Evolutionary conservation across 768 basidiomycete genomes (phyloP), one percentile per base, ranked within the genome.

Genomic region (Naganishia onofrii): DNA sequence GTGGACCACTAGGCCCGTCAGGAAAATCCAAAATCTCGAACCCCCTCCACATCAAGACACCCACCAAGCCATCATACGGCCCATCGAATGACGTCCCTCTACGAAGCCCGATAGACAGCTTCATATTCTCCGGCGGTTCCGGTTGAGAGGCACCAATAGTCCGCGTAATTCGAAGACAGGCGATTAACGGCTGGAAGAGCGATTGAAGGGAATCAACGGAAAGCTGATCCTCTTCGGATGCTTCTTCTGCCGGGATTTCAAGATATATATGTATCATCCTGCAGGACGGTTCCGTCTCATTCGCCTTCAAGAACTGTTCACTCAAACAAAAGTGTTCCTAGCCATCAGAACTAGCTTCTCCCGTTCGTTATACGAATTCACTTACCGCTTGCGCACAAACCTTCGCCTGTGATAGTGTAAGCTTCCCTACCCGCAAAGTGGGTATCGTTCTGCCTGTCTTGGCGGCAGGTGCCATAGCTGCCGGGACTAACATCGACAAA

Each of bases 51-150:
- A n/a, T 51, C 48, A 51, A 23, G 48, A 51, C 13, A 7, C 48
- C 48, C 21, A n/a, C 15, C 21, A 51, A 26, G 13, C 23, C 48
- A 51, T 51, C 19, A 26, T 51, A 51, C n/a, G 48, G 23, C 48
- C 48, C 48, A 12, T 51, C 48, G 48, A 51, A 51, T 13, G 48
- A 51, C 48, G 48, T 51, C 48, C 48, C 48, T 51, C 23, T 51
- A 3, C 48, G 48, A 26, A 51, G 7, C 23, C 48, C 48, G 6
- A 51, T 26, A 51, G 3, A 51, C 48, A 51, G 7, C 48, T 51
- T 7, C 12, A 51, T n/a, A 13, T 51, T 26, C n/a, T 51, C 48
- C 5, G 7, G 23, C 13, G n/a, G 3, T 3, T 51, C 48, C 19
- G 12, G 12, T 23, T 26, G 15, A 26, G 19, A 51, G 3, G n/a